Evolutionary conservation across 768 basidiomycete species (phyloP), one percentile per base, ranked within the genome.

Genomic region (Mycena haematopus): DNA sequence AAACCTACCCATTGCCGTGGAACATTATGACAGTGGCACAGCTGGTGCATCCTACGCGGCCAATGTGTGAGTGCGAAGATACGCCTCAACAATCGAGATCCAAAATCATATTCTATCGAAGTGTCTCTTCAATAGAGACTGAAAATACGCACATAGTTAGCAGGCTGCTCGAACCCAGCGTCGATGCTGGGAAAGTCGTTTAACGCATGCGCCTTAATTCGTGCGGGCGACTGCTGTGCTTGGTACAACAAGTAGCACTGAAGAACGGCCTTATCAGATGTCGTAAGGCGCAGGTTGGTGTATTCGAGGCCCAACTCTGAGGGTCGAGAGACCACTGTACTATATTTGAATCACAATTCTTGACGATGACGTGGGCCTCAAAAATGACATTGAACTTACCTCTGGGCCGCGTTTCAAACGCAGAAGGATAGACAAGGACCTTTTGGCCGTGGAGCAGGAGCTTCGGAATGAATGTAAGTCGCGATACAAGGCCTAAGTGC

Each of bases 371-470:
- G 11, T 19, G 17, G 13, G 17, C 38, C 38, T 17, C 9, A 9
- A 36, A 11, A 19, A n/a, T n/a, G n/a, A n/a, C 14, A 10, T 10
- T 11, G 10, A n/a, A n/a, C n/a, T 44, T 61, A 64, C 62, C 52
- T 49, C 68, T 38, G 1, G 66, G 68, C 9, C 56, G 58, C 13
- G 50, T 40, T 21, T 56, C 52, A 31, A 64, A 70, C 24, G 69
- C 69, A 24, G 69, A 65, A 8, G 69, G 69, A 40, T 70, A 70
- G 6, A 70, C 65, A 24, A 70, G 65, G 45, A 47, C 64, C 8
- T 47, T 59, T 56, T 70, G 69, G 35, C 69, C 67, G 33, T 68
- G 54, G 4, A 62, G 52, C 11, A 70, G 24, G 22, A 69, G 35
- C 65, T 69, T 56, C 8, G 22, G 13, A n/a, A 40, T 19, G 42